Conservation (phyloP, 345 rosid genomes). For the Clarkia xantiana region DNA sequence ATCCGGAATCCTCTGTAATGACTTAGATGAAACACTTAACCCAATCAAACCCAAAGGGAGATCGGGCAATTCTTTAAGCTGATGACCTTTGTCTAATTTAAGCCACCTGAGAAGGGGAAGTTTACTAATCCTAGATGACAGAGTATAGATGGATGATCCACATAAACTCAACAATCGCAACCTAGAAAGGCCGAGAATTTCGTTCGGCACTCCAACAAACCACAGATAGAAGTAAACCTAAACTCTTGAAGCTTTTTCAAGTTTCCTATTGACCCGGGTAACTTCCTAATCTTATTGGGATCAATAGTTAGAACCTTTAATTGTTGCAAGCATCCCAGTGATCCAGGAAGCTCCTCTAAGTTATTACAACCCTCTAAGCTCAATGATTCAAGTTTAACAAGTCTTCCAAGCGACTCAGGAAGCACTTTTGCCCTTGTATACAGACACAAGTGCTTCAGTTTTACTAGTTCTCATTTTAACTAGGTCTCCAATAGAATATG, state of each 20-base stretch:
- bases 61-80: slow-evolving; percentile 1
- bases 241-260: slow-evolving; percentile 1
- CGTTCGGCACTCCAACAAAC: slow-evolving; percentile 1
- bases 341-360: slow-evolving; percentile 4
- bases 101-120: background rate
- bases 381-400: background rate
- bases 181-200: background rate
- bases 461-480: too few species aligned
- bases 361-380: background rate
- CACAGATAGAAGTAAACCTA: background rate
- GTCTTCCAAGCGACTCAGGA: slow-evolving; percentile 4
- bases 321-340: slow-evolving; percentile 4
- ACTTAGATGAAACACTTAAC: background rate
- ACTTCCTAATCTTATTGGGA: background rate
- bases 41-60: slow-evolving; percentile 8
- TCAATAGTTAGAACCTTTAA: background rate
- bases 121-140: slow-evolving; percentile 4
- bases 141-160: background rate
- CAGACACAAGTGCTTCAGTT: background rate
- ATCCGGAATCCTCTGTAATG: slow-evolving; percentile 7
- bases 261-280: slow-evolving; percentile 4
- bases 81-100: background rate
- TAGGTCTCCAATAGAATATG: slow-evolving; percentile 4
- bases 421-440: background rate
- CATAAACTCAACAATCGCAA: background rate